Evolutionary conservation across 768 basidiomycete genomes (phyloP).

Genomic region (Tulasnella sp.): DNA sequence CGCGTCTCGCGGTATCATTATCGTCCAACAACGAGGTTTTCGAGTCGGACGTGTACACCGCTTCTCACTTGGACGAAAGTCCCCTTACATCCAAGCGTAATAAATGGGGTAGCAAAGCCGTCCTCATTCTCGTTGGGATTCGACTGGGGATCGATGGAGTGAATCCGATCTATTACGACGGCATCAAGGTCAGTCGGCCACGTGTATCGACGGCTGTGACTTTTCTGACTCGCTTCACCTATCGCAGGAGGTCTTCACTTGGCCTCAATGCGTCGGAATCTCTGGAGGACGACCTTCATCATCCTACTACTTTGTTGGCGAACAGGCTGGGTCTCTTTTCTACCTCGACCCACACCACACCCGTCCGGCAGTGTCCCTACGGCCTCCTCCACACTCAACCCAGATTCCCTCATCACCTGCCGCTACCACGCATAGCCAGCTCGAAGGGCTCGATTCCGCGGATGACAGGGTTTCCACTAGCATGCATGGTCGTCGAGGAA

Average conservation of each 20-base stretch:
- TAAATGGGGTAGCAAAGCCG: slow-evolving; percentile 70
- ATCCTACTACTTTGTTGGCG: slow-evolving; percentile 94
- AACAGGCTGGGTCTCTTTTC: slow-evolving; percentile 77
- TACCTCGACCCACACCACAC: slow-evolving; percentile 74
- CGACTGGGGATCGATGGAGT: slow-evolving; percentile 85
- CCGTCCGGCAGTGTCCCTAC: slow-evolving; percentile 60
- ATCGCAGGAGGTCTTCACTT: slow-evolving; percentile 65
- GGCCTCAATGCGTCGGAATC: slow-evolving; percentile 93
- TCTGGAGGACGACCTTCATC: slow-evolving; percentile 94
- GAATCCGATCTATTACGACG: slow-evolving; percentile 88
- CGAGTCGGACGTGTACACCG: slow-evolving; percentile 73
- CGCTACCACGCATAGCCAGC: slow-evolving; percentile 4
- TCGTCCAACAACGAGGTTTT: slow-evolving; percentile 75
- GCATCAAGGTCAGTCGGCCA: slow-evolving; percentile 47
- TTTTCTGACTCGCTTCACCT: slow-evolving; percentile 3
- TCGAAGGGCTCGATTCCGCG: background rate
- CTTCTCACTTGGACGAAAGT: slow-evolving; percentile 33
- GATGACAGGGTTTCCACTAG: background rate
- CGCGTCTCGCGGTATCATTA: slow-evolving; percentile 66
- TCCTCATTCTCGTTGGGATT: slow-evolving; percentile 75
- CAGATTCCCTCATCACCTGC: slow-evolving; percentile 5
- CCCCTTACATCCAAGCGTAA: background rate
- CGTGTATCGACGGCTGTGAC: background rate
- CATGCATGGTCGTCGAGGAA: background rate
- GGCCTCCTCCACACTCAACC: slow-evolving; percentile 32